Evolutionary conservation across 306 rosid genomes (phyloP).

Genomic region (Vigna hirtella): DNA sequence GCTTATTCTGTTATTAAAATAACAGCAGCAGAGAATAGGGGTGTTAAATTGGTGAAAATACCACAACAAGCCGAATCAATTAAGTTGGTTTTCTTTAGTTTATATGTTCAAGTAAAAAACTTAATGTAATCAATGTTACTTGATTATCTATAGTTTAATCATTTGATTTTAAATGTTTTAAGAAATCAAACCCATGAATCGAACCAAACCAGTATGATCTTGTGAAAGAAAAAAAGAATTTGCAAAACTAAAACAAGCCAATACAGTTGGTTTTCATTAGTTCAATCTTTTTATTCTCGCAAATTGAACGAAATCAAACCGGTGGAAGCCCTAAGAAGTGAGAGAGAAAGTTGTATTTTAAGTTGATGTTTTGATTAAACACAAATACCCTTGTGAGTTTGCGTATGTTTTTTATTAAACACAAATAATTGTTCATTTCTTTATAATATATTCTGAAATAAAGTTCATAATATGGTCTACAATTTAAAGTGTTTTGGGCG

Average conservation of each 20-base stretch:
- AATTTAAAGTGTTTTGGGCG: background rate
- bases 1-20: slow-evolving; percentile 17
- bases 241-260: background rate
- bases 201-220: background rate
- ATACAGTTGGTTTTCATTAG: background rate
- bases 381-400: slow-evolving; percentile 8
- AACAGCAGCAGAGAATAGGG: background rate
- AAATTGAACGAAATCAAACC: background rate
- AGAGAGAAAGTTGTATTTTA: background rate
- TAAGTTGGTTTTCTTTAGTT: background rate
- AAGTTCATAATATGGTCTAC: background rate
- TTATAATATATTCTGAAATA: no score
- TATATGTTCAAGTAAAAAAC: no score
- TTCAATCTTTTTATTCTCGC: background rate
- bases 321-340: background rate
- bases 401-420: slow-evolving; percentile 11
- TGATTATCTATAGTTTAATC: background rate
- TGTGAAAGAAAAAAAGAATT: background rate
- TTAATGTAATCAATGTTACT: background rate
- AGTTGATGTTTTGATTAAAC: slow-evolving; percentile 9
- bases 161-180: no score
- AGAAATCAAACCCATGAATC: background rate
- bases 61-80: background rate
- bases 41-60: background rate
- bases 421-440: slow-evolving; percentile 9